Evolutionary conservation across 179 eudicot species (phyloP).

Genomic region (Beta macrorhiza): DNA sequence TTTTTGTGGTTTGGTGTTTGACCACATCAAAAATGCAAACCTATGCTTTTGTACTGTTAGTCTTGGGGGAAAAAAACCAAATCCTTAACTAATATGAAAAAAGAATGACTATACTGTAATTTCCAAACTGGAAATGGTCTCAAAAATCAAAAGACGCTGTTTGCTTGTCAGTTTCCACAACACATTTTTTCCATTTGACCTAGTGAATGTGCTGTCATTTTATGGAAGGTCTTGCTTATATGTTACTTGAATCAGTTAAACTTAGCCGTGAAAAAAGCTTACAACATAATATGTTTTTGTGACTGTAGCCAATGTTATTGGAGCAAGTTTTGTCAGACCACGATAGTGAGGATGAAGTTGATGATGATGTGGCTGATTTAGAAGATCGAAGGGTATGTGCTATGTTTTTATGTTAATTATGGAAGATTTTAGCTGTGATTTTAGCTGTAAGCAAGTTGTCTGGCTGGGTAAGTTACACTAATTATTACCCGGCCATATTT

Average conservation of each 20-base stretch:
- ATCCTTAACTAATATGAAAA: not conserved
- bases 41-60: not conserved
- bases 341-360: conserved; percentile 99
- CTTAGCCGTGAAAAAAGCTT: not conserved
- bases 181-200: not conserved
- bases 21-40: not conserved
- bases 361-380: conserved; percentile 94
- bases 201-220: not conserved
- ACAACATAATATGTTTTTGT: conserved; percentile 8
- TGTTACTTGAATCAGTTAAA: not conserved
- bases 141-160: not conserved
- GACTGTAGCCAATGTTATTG: conserved; percentile 76
- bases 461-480: not conserved
- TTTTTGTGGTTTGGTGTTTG: not conserved
- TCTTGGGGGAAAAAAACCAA: not conserved
- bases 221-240: not conserved
- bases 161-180: not conserved
- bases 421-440: not conserved
- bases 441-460: not conserved
- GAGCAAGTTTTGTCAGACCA: conserved; percentile 89
- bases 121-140: not conserved
- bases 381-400: conserved; percentile 91
- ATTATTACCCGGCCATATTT: not conserved
- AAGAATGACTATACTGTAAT: not conserved
- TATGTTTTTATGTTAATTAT: not conserved